Base-by-base conservation (phyloP, 306 rosid species). In the Castanospermum australe region DNA sequence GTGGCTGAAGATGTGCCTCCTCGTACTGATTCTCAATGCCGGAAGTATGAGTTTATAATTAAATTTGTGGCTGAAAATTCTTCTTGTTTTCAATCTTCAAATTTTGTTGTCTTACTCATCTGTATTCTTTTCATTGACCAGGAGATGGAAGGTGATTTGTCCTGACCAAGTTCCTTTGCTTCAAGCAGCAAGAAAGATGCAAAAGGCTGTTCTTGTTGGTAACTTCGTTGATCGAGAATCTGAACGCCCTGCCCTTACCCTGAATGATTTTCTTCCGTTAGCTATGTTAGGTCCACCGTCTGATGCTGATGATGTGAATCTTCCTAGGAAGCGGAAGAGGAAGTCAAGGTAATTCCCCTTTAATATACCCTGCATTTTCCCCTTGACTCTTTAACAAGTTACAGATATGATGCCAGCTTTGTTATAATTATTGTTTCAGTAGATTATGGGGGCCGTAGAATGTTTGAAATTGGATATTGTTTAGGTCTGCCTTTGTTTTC, bases 1-100 rank as follows among this genome's bases (percentile, higher is more conserved):
- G 88, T 95, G 84, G 96, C 99, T 77, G 87, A 86, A 51, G 93
- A 89, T 74, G 76, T 95, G 82, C 90, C 94, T 66, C 87, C 89
- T 55, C 98, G 99, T 32, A 92, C 97, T 62, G 99, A 95, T 88
- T 86, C 87, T 79, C 96, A 91, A 72, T 95, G 99, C 85, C 87
- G 97, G 66, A 95, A 96, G 99, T 95, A 90, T 13, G 89, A 21
- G 51, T 76, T 72, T 50, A n/a, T 50, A 67, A 48, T 50, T 52
- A 59, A 63, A 14, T 45, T 6, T 12, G 32, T 42, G 14, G 55
- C 35, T 25, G 15, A 22, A 51, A 35, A 63, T n/a, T 39, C 9
- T 73, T n/a, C n/a, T 18, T 38, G 22, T 57, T 71, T 72, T 25
- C 72, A 21, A 48, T 48, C 8, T 13, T 69, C 1, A 18, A 24